Evolutionary conservation across 495 filamentous ascomycete species (phyloP), one percentile per base, ranked within the genome.

Genomic region (Penicillium fimorum): DNA sequence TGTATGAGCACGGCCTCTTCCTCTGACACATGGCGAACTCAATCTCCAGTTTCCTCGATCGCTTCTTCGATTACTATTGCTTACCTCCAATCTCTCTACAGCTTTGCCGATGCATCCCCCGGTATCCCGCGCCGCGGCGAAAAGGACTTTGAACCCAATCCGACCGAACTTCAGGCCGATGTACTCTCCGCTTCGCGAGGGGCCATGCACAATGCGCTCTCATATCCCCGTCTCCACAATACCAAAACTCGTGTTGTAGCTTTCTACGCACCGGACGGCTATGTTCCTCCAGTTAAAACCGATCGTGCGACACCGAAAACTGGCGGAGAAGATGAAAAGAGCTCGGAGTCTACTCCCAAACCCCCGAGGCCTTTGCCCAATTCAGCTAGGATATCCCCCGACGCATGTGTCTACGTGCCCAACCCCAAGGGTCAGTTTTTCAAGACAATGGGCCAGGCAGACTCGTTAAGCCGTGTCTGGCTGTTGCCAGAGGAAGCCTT

Each of bases 111-210:
- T 13, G 30, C 73, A 25, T 62, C 75, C 42, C 57, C 72, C 7
- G 70, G 73, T 13, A 76, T 92, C 33, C 89, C 89, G 37, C 86
- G 84, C 57, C 88, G 89, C 55, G 94, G 94, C 47, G 89, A 94
- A 66, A 98, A 98, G 70, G 94, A 98, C 76, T 98, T 97, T 70
- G 94, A 97, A 72, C 83, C 89, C 13, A 90, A 97, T 70, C 90
- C 87, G 54, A 97, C 94, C 13, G 76, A 82, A 44, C 83, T 87
- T 52, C 94, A 98, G 71, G 82, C 84, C 59, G 73, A 80, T 49
- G 80, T 86, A 24, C 87, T 98, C 46, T 83, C 85, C 58, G 84
- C 87, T 22, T 93, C 90, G 27, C 84, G 93, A n/a, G 75, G 79
- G 53, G 94, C 92, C 1, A 96, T 98, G 92, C 85, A 93, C 70